Conservation (phyloP, 352 stramenopile species). For the Phytophthora gonapodyides region DNA sequence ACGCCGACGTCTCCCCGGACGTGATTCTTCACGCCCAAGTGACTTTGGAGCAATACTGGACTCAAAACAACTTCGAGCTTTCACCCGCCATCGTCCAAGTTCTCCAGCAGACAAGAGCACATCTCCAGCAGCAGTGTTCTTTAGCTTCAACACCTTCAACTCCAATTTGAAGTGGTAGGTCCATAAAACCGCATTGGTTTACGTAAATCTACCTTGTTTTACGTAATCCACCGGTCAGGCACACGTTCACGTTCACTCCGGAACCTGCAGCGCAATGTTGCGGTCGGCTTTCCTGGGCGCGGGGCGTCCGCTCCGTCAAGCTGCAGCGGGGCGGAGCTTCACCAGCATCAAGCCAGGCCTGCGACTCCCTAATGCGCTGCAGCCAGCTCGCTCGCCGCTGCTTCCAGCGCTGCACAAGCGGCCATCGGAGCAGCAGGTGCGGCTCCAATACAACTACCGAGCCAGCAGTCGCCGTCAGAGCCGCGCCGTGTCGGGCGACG, state of each 20-base stretch:
- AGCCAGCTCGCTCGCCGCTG: slow-evolving; percentile 15
- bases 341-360: slow-evolving; percentile 4
- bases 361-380: slow-evolving; percentile 17
- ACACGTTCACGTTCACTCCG: background rate
- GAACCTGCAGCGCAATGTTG: slow-evolving; percentile 19
- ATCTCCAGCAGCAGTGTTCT: slow-evolving; percentile 15
- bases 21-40: slow-evolving; percentile 18
- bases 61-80: slow-evolving; percentile 14
- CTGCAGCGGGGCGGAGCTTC: slow-evolving; percentile 15
- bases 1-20: background rate
- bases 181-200: no score
- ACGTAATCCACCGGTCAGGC: background rate
- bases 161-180: background rate
- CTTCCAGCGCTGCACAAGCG: slow-evolving; percentile 7
- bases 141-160: background rate
- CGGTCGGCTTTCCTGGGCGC: slow-evolving; percentile 19
- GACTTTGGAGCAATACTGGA: slow-evolving; percentile 27
- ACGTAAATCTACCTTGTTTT: no score
- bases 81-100: slow-evolving; percentile 13
- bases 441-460: slow-evolving; percentile 33
- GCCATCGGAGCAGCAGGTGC: slow-evolving; percentile 21
- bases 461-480: slow-evolving; percentile 29
- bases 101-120: slow-evolving; percentile 18
- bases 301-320: slow-evolving; percentile 6
- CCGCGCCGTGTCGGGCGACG: slow-evolving; percentile 37